Conservation (phyloP, 257 asterid genomes). For the Nicotiana knightiana region DNA sequence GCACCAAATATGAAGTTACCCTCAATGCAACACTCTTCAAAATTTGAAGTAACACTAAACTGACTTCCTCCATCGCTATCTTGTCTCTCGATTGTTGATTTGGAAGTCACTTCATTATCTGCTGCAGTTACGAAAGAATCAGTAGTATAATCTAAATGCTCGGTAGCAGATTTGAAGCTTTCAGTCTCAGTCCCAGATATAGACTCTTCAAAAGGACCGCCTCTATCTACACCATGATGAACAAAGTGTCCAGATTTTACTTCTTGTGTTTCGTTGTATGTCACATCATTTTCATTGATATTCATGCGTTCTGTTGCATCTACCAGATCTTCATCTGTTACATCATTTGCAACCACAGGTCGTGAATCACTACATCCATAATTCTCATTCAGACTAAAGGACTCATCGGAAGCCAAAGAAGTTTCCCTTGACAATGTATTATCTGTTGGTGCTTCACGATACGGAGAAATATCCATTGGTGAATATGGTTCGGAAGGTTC, state of each 20-base stretch:
- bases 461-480: conserved; percentile 94
- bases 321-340: conserved; percentile 44
- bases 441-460: conserved; percentile 50
- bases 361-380: conserved; percentile 36
- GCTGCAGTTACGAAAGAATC: conserved; percentile 71
- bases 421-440: conserved; percentile 50
- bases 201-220: conserved; percentile 51
- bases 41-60: conserved; percentile 31
- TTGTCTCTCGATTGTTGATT: conserved; percentile 42
- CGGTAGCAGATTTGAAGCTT: conserved; percentile 83
- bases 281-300: conserved; percentile 37
- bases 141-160: conserved; percentile 61
- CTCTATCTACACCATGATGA: conserved; percentile 31
- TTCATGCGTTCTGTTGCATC: conserved; percentile 40
- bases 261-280: conserved; percentile 21
- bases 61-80: conserved; percentile 49
- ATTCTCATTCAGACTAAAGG: conserved; percentile 35
- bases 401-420: conserved; percentile 70
- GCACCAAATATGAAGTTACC: conserved; percentile 66
- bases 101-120: conserved; percentile 56
- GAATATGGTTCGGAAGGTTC: conserved; percentile 70
- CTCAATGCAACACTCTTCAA: conserved; percentile 34
- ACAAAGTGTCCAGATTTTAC: conserved; percentile 24
- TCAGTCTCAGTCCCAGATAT: conserved; percentile 70
- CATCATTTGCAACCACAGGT: conserved; percentile 30